Conservation (phyloP, 495 filamentous ascomycete genomes). For the Sphaerosporella brunnea region DNA sequence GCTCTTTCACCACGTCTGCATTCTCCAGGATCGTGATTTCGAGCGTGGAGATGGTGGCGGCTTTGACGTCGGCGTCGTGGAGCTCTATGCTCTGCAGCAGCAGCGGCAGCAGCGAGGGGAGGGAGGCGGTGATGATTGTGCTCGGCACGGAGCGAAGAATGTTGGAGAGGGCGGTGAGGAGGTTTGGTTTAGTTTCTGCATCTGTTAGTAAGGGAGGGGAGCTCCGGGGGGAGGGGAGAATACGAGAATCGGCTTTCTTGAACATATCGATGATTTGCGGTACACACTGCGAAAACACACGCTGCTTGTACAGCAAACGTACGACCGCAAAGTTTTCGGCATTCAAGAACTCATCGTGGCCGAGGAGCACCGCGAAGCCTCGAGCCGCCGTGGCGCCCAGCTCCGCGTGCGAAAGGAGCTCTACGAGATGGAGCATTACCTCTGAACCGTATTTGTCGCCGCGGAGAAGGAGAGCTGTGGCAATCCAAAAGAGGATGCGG, state of each 20-base stretch:
- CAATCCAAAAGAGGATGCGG: conserved; percentile 35
- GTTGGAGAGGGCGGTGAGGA: conserved; percentile 48
- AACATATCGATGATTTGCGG: conserved; percentile 41
- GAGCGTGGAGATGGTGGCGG: conserved; percentile 44
- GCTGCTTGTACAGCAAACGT: conserved; percentile 47
- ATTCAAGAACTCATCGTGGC: conserved; percentile 47
- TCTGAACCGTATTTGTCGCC: conserved; percentile 28
- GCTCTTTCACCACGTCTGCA: conserved; percentile 38
- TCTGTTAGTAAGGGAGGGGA: not conserved
- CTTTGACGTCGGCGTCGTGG: conserved; percentile 37
- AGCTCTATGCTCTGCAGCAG: conserved; percentile 56
- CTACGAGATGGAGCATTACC: conserved; percentile 35
- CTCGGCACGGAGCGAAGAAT: conserved; percentile 45
- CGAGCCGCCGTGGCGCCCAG: conserved; percentile 34
- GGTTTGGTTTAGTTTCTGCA: conserved; percentile 37
- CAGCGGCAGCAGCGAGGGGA: conserved; percentile 44
- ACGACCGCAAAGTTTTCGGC: conserved; percentile 46
- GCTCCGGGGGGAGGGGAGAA: not conserved
- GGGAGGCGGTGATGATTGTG: conserved; percentile 40
- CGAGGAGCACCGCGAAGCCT: conserved; percentile 43
- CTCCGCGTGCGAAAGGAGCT: conserved; percentile 36
- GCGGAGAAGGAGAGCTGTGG: conserved; percentile 38
- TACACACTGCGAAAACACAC: conserved; percentile 43
- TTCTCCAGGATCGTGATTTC: conserved; percentile 41
- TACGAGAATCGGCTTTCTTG: conserved; percentile 31